Percentiles rank a stretch among this genome's conserved stretches.
Conservation (phyloP, 2,329 filamentous ascomycete genomes). For the Aureobasidium leucospermi region DNA sequence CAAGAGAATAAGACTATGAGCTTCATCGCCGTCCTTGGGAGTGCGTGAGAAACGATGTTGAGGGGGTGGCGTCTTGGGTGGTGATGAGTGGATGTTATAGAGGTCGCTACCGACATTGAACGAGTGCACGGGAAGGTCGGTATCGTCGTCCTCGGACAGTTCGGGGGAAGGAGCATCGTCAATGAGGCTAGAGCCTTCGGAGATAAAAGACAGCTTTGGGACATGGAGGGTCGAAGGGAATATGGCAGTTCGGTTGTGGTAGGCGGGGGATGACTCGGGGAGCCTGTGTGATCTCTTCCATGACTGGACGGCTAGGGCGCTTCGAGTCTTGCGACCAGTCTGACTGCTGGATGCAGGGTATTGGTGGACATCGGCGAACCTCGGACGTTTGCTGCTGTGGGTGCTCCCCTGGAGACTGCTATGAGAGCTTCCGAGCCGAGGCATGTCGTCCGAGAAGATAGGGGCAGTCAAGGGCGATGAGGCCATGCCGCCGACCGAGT, state of each 20-base stretch:
- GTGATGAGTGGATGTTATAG: conserved; percentile 62
- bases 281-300: conserved; percentile 75
- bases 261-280: conserved; percentile 79
- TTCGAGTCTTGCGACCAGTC: conserved; percentile 25
- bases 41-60: conserved; percentile 38
- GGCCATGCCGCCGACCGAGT: conserved; percentile 61
- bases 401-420: conserved; percentile 38
- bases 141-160: conserved; percentile 71
- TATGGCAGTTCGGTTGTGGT: conserved; percentile 65
- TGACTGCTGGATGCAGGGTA: conserved; percentile 24
- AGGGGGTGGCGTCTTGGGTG: conserved; percentile 69
- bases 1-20: conserved; percentile 75
- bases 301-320: conserved; percentile 38
- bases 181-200: conserved; percentile 60
- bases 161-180: conserved; percentile 54
- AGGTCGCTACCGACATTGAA: conserved; percentile 52
- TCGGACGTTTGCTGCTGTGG: conserved; percentile 27
- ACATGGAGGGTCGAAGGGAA: conserved; percentile 58
- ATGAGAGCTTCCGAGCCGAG: conserved; percentile 48
- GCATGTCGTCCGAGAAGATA: conserved; percentile 76
- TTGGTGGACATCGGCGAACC: conserved; percentile 14
- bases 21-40: conserved; percentile 65
- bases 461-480: conserved; percentile 79
- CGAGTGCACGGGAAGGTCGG: conserved; percentile 68
- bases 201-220: conserved; percentile 72